Evolutionary conservation across 2,329 filamentous ascomycete species (phyloP), one percentile per base, ranked within the genome.

Genomic region (Xylariales sp.): DNA sequence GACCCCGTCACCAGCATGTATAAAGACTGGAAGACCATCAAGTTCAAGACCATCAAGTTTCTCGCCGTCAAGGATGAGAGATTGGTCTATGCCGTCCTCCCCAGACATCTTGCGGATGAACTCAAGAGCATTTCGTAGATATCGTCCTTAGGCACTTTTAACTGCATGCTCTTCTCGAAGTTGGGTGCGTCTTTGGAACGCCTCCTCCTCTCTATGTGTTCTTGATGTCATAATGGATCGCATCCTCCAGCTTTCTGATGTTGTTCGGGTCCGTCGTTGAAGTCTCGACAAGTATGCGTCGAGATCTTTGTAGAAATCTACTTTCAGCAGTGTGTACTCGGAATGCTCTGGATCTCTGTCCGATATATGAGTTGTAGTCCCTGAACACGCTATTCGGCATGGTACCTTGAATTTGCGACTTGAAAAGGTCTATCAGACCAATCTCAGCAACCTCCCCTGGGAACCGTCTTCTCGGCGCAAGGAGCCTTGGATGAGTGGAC

Each of bases 251-350:
- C 11, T 21, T 10, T 12, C 16, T 14, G 10, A 37, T 37, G 12
- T 18, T 25, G 21, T 25, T 24, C 11, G 22, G 34, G 19, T 37
- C 27, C 15, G 34, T 37, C 19, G 27, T 14, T n/a, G 27, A 16
- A 10, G n/a, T n/a, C 18, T 27, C 2, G 28, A 32, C 2, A 40
- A 29, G 20, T 40, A 40, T n/a, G 19, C 28, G 15, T 33, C 33
- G 19, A 40, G 20, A 18, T 40, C 28, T 28, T 40, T 40, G 38
- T 33, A 40, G 14, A 40, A 40, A 14, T 40, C 38, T 0, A 40
- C 38, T 28, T 40, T 40, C 20, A 40, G 19, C 9, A 40, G 28
- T 5, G 38, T 40, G 38, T 40, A 33, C 18, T 40, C 28, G 14
- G 28, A 33, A 11, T 33, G 24, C 15, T 40, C 28, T 29, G 28